phyloP scores from a whole-genome alignment of 163 green algal species.

The Prototheca cutis region DNA sequence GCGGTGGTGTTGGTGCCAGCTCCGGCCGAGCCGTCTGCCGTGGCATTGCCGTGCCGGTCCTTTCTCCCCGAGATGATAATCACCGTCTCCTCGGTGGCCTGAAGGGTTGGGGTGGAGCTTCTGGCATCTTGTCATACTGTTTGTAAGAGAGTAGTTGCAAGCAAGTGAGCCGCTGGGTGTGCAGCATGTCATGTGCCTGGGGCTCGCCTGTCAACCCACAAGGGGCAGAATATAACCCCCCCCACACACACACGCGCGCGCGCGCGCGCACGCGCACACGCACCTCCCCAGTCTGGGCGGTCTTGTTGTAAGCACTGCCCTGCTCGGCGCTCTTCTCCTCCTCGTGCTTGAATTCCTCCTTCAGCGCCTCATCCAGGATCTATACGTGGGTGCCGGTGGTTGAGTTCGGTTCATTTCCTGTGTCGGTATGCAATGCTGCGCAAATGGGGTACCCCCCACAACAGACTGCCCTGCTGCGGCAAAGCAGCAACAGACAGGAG shows the following conservation, averaged over 20 bases:
- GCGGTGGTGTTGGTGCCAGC: neutral
- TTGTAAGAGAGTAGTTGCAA: no score
- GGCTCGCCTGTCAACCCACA: no score
- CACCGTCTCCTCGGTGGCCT: conserved; percentile 39
- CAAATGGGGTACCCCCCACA: no score
- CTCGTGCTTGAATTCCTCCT: conserved; percentile 51
- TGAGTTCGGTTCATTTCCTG: no score
- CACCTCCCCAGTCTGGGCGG: conserved; percentile 14
- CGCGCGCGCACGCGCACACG: neutral
- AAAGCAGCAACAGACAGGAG: no score
- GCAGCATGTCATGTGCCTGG: no score
- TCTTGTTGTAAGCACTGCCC: conserved; percentile 57
- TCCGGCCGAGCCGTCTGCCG: neutral
- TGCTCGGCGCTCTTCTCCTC: conserved; percentile 34
- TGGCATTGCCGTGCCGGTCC: conserved; percentile 8
- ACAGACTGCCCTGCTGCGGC: no score
- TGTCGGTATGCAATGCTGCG: no score
- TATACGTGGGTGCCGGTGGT: conserved; percentile 4
- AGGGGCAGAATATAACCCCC: no score
- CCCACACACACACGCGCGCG: no score
- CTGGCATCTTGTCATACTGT: no score
- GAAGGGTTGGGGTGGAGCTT: conserved; percentile 4
- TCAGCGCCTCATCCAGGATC: conserved; percentile 44
- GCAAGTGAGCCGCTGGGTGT: no score
- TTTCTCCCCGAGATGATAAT: conserved; percentile 43